Evolutionary conservation across 192 early-diverging fungal species (phyloP).

Genomic region (Rhizoclosmatium globosum): DNA sequence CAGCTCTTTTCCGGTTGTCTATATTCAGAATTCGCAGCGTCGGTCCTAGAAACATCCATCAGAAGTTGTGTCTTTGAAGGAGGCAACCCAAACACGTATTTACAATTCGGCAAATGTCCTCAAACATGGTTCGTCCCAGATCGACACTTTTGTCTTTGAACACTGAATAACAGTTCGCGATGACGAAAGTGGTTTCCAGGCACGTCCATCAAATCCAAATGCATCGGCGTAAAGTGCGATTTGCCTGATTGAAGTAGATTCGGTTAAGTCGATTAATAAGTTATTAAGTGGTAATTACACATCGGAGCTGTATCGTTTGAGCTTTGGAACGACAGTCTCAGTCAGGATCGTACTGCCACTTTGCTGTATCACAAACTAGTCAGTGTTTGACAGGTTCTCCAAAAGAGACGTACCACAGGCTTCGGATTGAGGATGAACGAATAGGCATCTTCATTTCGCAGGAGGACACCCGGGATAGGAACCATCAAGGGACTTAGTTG

Average conservation of each 20-base stretch:
- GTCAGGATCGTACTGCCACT: background rate
- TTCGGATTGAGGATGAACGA: constrained; percentile 14
- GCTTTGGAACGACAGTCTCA: constrained; percentile 10
- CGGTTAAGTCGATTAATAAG: background rate
- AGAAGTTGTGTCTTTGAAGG: background rate
- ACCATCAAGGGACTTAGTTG: background rate
- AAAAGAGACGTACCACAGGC: background rate
- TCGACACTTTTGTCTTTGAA: background rate
- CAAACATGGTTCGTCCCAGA: constrained; percentile 14
- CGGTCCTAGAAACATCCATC: background rate
- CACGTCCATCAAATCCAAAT: constrained; percentile 5
- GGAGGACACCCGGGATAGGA: background rate
- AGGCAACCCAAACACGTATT: background rate
- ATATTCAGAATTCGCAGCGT: background rate
- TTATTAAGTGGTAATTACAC: background rate
- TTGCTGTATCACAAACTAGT: background rate
- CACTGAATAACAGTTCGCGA: constrained; percentile 4
- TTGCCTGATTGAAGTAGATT: background rate
- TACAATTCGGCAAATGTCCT: constrained; percentile 27
- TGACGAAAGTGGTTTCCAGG: constrained; percentile 19
- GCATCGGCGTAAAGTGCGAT: constrained; percentile 23
- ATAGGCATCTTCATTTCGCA: constrained; percentile 15
- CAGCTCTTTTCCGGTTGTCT: constrained; percentile 24
- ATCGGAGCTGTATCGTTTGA: background rate
- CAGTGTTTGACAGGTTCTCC: background rate